Conservation (phyloP, 345 rosid genomes). For the Lepidium didymum region DNA sequence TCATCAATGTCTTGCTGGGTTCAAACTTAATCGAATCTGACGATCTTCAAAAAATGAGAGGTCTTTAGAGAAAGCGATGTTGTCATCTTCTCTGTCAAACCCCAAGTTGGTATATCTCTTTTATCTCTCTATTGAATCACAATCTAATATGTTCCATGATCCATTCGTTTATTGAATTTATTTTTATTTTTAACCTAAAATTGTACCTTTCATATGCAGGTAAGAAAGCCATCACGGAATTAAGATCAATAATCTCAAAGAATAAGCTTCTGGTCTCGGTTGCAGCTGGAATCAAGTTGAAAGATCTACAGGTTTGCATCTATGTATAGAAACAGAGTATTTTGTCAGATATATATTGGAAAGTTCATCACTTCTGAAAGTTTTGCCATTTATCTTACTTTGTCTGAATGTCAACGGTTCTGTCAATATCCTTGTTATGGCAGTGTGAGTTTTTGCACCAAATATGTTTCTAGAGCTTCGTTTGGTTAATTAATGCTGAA, state of each 20-base stretch:
- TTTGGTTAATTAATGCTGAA: not conserved
- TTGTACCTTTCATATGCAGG: not conserved
- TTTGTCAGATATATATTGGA: not conserved
- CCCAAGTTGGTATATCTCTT: constrained; percentile 54
- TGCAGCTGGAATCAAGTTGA: constrained; percentile 79
- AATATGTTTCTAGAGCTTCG: not conserved
- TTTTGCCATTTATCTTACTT: not conserved
- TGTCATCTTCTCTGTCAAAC: constrained; percentile 82
- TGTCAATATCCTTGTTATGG: not conserved
- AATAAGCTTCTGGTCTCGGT: constrained; percentile 80
- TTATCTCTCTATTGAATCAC: not conserved
- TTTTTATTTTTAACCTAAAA: not conserved
- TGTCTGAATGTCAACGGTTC: not conserved
- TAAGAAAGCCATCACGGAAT: constrained; percentile 53
- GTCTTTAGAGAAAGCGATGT: constrained; percentile 78
- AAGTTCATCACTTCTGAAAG: not conserved
- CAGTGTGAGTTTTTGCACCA: not conserved
- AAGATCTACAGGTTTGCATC: constrained; percentile 67
- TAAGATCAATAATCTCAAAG: constrained; percentile 55
- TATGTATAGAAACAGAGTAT: not conserved
- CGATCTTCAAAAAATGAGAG: constrained; percentile 30
- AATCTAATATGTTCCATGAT: not conserved
- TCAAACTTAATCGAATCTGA: not conserved
- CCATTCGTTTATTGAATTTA: not conserved
- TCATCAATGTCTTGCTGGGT: not conserved